Conservation (phyloP, 257 asterid genomes). For the Salvia hispanica region DNA sequence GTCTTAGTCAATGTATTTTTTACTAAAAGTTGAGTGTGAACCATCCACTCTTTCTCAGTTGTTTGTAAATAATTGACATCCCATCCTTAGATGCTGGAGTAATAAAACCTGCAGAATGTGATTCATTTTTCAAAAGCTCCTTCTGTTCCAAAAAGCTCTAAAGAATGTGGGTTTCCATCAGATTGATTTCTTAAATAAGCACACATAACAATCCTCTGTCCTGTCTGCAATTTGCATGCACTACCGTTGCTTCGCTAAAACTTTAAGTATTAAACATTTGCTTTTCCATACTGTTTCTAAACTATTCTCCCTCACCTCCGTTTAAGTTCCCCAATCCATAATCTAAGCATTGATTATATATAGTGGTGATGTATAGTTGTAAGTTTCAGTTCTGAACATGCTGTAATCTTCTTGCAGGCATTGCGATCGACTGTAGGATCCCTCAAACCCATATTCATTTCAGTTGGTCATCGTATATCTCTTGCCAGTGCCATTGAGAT, state of each 20-base stretch:
- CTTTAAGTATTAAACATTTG: not conserved
- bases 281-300: not conserved
- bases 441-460: slow-evolving; percentile 71
- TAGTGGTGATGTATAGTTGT: not conserved
- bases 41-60: slow-evolving; percentile 9
- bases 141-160: not conserved
- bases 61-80: not conserved
- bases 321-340: slow-evolving; percentile 1
- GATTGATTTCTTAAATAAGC: not conserved
- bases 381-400: slow-evolving; percentile 6
- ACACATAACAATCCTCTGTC: slow-evolving; percentile 6
- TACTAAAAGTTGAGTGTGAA: slow-evolving; percentile 2
- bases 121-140: not conserved
- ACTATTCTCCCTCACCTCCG: not conserved
- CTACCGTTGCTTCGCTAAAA: not conserved
- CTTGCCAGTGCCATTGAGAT: slow-evolving; percentile 61
- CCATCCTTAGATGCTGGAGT: not conserved
- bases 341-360: not conserved
- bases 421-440: slow-evolving; percentile 64
- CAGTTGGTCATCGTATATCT: slow-evolving; percentile 82
- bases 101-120: not conserved
- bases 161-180: not conserved
- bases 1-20: not conserved
- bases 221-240: not conserved
- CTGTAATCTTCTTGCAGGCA: slow-evolving; percentile 55